phyloP scores from a whole-genome alignment of 805 yeast genomes.

The Candida verbasci region DNA sequence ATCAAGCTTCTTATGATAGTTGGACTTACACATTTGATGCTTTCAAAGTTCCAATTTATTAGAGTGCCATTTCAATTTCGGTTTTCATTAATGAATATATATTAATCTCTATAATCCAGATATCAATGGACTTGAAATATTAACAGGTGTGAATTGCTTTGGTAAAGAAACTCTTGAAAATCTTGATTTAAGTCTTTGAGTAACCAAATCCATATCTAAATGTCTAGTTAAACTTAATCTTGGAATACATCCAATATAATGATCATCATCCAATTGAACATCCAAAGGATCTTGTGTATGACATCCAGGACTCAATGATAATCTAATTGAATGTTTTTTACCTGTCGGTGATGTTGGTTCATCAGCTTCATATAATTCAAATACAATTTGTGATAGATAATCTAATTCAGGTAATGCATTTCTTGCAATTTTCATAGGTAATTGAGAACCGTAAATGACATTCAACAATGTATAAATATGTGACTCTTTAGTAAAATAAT shows the following conservation, averaged over 20 bases:
- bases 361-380: constrained; percentile 84
- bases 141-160: constrained; percentile 84
- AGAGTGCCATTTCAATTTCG: neutral
- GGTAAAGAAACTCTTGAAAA: constrained; percentile 88
- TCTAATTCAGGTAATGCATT: constrained; percentile 96
- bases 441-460: constrained; percentile 83
- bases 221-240: constrained; percentile 87
- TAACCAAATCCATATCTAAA: constrained; percentile 84
- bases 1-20: neutral
- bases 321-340: constrained; percentile 83
- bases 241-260: constrained; percentile 94
- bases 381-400: constrained; percentile 88
- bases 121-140: constrained; percentile 66
- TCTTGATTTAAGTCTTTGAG: constrained; percentile 73
- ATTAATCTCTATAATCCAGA: constrained; percentile 14
- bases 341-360: constrained; percentile 57
- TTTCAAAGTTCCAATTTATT: constrained; percentile 1
- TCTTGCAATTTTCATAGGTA: constrained; percentile 93
- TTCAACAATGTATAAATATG: constrained; percentile 93
- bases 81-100: neutral
- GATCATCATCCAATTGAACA: constrained; percentile 92
- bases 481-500: constrained; percentile 94
- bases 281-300: constrained; percentile 97
- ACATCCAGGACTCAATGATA: constrained; percentile 96
- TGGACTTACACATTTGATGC: constrained; percentile 1